Conservation (phyloP, 148 eudicot genomes). For the Vaccinium darrowii region DNA sequence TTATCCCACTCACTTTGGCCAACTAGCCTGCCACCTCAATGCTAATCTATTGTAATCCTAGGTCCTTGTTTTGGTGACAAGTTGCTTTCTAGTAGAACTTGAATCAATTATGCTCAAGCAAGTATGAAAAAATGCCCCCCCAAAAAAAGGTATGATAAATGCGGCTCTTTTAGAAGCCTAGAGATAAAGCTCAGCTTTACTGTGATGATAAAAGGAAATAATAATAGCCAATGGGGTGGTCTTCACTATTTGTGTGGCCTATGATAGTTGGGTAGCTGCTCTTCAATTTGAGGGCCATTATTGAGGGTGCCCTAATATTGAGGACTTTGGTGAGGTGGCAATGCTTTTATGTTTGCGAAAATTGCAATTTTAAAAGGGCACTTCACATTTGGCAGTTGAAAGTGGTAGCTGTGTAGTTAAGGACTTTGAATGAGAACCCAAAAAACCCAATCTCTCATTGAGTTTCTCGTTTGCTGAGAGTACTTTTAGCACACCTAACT, state of each 20-base stretch:
- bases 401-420: neutral
- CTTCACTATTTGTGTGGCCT: neutral
- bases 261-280: slow-evolving; percentile 1
- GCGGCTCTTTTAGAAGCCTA: neutral
- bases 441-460: neutral
- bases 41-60: no score
- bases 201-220: neutral
- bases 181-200: neutral
- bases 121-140: neutral
- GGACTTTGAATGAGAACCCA: slow-evolving; percentile 14
- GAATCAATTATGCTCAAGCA: neutral
- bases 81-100: neutral
- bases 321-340: neutral
- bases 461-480: no score
- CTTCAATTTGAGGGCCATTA: neutral
- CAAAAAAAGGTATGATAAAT: neutral
- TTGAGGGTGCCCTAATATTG: neutral
- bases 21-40: no score
- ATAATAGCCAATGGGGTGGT: neutral
- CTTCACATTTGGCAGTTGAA: slow-evolving; percentile 7
- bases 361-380: neutral
- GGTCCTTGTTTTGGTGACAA: neutral
- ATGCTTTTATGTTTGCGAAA: neutral
- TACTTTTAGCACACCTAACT: no score
- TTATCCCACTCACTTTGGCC: no score